Evolutionary conservation across 805 yeast genomes (phyloP).

Genomic region (Pichia ethanolica): DNA sequence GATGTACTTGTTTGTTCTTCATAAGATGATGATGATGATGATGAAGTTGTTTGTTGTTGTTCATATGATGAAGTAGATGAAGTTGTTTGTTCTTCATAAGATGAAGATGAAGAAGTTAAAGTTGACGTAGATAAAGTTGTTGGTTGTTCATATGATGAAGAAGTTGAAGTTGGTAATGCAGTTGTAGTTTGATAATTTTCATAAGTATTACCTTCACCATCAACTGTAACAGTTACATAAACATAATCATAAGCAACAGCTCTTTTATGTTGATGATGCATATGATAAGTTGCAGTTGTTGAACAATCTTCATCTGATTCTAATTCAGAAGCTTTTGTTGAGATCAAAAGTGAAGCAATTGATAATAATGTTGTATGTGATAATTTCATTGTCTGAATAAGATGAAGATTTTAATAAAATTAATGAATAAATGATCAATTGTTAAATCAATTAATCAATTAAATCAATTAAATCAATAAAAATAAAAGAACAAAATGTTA

Average conservation of each 20-base stretch:
- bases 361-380: constrained; percentile 19
- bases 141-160: constrained; percentile 20
- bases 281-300: constrained; percentile 36
- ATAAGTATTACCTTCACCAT: constrained; percentile 40
- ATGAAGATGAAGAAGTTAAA: constrained; percentile 22
- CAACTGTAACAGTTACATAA: constrained; percentile 48
- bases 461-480: too few relatives aligned
- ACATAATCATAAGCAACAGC: constrained; percentile 42
- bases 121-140: constrained; percentile 18
- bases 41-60: constrained; percentile 14
- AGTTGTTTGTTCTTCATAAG: constrained; percentile 22
- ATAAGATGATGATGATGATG: constrained; percentile 24
- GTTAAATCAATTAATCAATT: too few relatives aligned
- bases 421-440: too few relatives aligned
- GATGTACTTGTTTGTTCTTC: constrained; percentile 22
- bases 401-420: neutral
- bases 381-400: constrained; percentile 17
- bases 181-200: constrained; percentile 22
- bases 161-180: constrained; percentile 20
- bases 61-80: constrained; percentile 24
- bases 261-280: constrained; percentile 56
- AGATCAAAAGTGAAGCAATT: constrained; percentile 21
- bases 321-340: constrained; percentile 32
- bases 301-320: constrained; percentile 30
- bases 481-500: too few relatives aligned